phyloP scores from a whole-genome alignment of 495 filamentous ascomycete genomes.

The Penicillium desertorum region DNA sequence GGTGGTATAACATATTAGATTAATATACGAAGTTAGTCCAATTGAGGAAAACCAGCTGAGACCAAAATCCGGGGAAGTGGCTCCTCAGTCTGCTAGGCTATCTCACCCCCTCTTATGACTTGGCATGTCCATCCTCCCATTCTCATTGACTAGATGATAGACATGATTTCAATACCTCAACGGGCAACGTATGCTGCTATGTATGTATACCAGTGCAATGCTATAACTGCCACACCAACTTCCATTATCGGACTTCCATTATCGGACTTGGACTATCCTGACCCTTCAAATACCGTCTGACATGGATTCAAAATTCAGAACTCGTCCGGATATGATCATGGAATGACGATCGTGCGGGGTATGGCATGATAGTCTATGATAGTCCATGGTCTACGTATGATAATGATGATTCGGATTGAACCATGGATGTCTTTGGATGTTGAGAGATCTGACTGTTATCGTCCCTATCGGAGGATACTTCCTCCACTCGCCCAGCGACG shows the following conservation, averaged over 20 bases:
- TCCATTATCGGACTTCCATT: constrained; percentile 15
- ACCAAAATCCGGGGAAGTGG: constrained; percentile 28
- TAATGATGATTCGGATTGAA: neutral
- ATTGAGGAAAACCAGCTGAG: constrained; percentile 10
- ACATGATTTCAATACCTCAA: constrained; percentile 15
- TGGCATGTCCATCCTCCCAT: neutral
- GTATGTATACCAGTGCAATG: neutral
- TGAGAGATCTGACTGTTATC: neutral
- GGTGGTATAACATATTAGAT: neutral
- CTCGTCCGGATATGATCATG: constrained; percentile 5
- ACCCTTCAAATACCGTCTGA: constrained; percentile 5
- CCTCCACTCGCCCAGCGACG: neutral
- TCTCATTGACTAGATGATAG: neutral
- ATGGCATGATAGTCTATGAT: constrained; percentile 2
- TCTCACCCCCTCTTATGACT: constrained; percentile 2
- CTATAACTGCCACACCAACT: constrained; percentile 9
- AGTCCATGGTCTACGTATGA: neutral
- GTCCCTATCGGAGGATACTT: constrained; percentile 10
- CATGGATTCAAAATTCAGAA: constrained; percentile 3
- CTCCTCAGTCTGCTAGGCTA: constrained; percentile 7
- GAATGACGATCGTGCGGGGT: constrained; percentile 32
- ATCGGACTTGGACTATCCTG: constrained; percentile 7
- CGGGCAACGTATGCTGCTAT: neutral
- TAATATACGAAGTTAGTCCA: neutral
- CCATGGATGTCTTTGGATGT: neutral